Evolutionary conservation across 305 asterid species (phyloP).

Genomic region (Stenogyne calaminthoides): DNA sequence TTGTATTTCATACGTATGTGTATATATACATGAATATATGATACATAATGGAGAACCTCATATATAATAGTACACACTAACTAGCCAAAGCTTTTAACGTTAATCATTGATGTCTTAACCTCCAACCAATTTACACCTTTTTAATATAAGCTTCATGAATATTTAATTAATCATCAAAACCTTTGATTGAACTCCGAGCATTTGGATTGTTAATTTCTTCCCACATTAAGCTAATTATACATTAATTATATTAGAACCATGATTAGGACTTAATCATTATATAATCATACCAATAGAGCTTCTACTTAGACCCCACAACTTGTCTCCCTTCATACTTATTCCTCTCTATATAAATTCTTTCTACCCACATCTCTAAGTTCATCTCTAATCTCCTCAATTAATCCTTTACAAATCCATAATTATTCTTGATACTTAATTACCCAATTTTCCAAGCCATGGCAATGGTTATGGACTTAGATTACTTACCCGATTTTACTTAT

Average conservation of each 20-base stretch:
- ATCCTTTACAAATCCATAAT: not conserved
- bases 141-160: slow-evolving; percentile 13
- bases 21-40: no score
- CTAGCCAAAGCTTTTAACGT: not conserved
- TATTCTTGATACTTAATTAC: not conserved
- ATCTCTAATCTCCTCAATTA: slow-evolving; percentile 27
- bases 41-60: not conserved
- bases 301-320: slow-evolving; percentile 4
- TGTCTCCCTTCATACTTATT: slow-evolving; percentile 22
- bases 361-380: slow-evolving; percentile 30
- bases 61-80: not conserved
- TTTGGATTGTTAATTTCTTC: slow-evolving; percentile 25
- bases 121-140: slow-evolving; percentile 25
- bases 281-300: slow-evolving; percentile 12
- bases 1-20: no score
- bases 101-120: slow-evolving; percentile 39
- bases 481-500: slow-evolving; percentile 39
- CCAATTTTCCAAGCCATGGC: slow-evolving; percentile 45
- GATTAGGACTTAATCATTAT: slow-evolving; percentile 40
- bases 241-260: slow-evolving; percentile 43
- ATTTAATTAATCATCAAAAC: slow-evolving; percentile 11
- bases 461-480: slow-evolving; percentile 60
- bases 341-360: slow-evolving; percentile 28
- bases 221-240: slow-evolving; percentile 21
- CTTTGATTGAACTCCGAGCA: slow-evolving; percentile 12